Conservation (phyloP, 2,329 filamentous ascomycete species). For the Pyrenophora teres region DNA sequence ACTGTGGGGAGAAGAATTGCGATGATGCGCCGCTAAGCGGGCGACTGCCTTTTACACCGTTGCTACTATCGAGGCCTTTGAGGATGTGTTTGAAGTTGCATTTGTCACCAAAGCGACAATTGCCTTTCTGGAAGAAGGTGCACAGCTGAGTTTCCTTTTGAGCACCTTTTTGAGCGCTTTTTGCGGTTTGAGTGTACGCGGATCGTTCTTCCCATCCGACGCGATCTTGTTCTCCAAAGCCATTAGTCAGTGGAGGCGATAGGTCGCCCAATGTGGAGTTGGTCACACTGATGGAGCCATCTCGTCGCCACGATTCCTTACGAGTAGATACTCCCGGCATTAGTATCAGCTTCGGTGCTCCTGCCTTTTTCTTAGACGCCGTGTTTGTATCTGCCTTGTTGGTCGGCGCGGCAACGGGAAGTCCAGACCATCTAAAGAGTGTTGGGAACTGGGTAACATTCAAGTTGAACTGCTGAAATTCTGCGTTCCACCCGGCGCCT, state of each 20-base stretch:
- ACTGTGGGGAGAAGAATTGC: neutral
- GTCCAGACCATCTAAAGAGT: slow-evolving; percentile 54
- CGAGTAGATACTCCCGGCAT: neutral
- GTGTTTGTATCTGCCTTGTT: slow-evolving; percentile 10
- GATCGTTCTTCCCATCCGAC: slow-evolving; percentile 9
- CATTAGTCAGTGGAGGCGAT: slow-evolving; percentile 4
- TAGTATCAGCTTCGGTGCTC: slow-evolving; percentile 6
- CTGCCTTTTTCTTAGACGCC: slow-evolving; percentile 4
- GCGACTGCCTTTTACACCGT: neutral
- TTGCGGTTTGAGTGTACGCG: neutral
- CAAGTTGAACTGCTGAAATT: slow-evolving; percentile 59
- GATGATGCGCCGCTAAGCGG: neutral
- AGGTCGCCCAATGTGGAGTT: slow-evolving; percentile 9
- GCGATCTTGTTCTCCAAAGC: slow-evolving; percentile 10
- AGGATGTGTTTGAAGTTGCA: slow-evolving; percentile 28
- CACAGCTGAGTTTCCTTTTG: slow-evolving; percentile 11
- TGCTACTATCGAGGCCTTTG: neutral
- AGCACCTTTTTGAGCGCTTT: neutral
- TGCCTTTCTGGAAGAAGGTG: slow-evolving; percentile 34
- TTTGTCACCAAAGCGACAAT: slow-evolving; percentile 29
- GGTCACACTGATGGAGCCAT: slow-evolving; percentile 5
- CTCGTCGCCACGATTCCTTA: slow-evolving; percentile 16
- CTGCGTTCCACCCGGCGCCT: slow-evolving; percentile 56
- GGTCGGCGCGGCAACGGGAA: slow-evolving; percentile 7
- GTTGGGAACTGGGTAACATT: slow-evolving; percentile 57